phyloP scores from a whole-genome alignment of 1,284 basidiomycete genomes.

The Acaromyces ingoldii region DNA sequence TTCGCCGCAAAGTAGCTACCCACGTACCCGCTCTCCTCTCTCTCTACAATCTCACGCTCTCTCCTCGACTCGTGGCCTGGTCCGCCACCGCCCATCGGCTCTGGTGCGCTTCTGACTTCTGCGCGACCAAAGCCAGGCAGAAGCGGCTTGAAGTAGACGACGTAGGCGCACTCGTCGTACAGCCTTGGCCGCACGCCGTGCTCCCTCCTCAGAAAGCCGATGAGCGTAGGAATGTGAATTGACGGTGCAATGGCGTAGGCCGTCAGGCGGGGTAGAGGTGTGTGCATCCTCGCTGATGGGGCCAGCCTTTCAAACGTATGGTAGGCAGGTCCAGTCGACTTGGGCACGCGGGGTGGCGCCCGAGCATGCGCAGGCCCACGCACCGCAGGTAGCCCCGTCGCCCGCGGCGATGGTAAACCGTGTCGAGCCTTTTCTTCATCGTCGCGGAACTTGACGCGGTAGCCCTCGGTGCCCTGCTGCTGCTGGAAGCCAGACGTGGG shows the following conservation, averaged over 20 bases:
- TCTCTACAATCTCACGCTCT: slow-evolving; percentile 67
- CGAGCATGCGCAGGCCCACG: slow-evolving; percentile 6
- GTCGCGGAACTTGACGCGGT: no score
- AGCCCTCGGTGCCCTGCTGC: no score
- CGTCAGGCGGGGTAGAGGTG: slow-evolving; percentile 43
- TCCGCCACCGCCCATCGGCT: slow-evolving; percentile 56
- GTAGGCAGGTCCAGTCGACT: slow-evolving; percentile 36
- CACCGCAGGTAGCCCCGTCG: neutral
- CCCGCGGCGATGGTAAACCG: neutral
- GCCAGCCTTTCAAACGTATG: slow-evolving; percentile 49
- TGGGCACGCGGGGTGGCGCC: slow-evolving; percentile 14
- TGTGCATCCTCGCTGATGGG: slow-evolving; percentile 33
- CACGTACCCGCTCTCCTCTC: slow-evolving; percentile 83
- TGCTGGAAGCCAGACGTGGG: neutral
- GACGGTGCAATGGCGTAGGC: slow-evolving; percentile 79
- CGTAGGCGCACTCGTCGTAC: slow-evolving; percentile 89
- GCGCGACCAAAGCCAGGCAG: slow-evolving; percentile 83
- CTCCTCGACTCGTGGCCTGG: slow-evolving; percentile 62
- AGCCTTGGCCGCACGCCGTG: slow-evolving; percentile 83
- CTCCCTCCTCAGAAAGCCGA: slow-evolving; percentile 75
- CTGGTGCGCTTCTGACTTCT: slow-evolving; percentile 73
- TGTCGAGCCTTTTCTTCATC: no score
- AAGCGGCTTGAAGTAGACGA: slow-evolving; percentile 84
- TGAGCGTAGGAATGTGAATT: slow-evolving; percentile 43
- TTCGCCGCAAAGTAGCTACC: slow-evolving; percentile 54